These are phyloP conservation scores for Phascolomyces articulosus DNA, from an alignment of 371 early-diverging fungal genomes.

Conservation along the genomic window DNA sequence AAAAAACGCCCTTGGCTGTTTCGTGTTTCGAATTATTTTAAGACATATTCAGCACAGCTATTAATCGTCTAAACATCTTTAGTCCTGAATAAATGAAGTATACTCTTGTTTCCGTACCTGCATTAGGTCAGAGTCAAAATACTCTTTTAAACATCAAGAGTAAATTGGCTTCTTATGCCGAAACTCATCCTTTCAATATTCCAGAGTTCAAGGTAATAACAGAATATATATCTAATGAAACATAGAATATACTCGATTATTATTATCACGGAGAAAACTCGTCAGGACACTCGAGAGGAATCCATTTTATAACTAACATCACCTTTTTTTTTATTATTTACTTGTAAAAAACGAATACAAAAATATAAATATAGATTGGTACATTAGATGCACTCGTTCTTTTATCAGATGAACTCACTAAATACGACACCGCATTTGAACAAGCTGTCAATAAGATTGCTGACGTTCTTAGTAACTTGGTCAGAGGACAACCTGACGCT, in stretches of 20 bases:
- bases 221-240: background rate
- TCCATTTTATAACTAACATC: no score
- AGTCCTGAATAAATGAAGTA: slow-evolving; percentile 40
- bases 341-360: background rate
- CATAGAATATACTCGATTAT: background rate
- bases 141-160: slow-evolving; percentile 45
- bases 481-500: slow-evolving; percentile 57
- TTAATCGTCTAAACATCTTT: background rate
- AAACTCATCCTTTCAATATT: slow-evolving; percentile 34
- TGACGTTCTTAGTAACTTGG: slow-evolving; percentile 75
- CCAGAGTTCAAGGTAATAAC: slow-evolving; percentile 58
- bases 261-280: no score
- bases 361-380: slow-evolving; percentile 69
- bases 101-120: slow-evolving; percentile 52
- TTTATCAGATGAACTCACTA: slow-evolving; percentile 90
- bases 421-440: slow-evolving; percentile 80
- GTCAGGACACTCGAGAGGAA: no score
- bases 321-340: background rate
- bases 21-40: background rate
- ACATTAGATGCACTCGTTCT: slow-evolving; percentile 89
- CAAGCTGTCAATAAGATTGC: slow-evolving; percentile 74
- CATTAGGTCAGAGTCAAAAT: slow-evolving; percentile 44
- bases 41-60: no score
- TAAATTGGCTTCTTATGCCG: slow-evolving; percentile 44
- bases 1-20: background rate